These are phyloP conservation scores for Penicillium sp. DNA, from an alignment of 2,329 filamentous ascomycete species.

Conservation along the genomic window DNA sequence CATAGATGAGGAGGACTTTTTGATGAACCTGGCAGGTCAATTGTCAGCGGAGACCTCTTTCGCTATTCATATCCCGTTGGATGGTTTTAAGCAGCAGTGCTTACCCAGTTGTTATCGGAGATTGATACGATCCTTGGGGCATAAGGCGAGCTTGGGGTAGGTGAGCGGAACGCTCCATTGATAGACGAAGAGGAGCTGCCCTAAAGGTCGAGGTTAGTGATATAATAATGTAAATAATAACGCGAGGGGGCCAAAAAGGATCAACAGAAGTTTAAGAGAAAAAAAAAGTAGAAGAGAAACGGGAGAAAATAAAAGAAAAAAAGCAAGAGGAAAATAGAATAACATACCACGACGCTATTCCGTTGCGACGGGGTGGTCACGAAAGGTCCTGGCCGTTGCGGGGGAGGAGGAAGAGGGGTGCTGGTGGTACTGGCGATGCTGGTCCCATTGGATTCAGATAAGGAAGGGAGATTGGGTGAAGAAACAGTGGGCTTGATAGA, in stretches of 20 bases:
- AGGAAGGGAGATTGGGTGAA: conserved; percentile 61
- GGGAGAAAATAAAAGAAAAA: background rate
- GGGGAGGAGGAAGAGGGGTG: conserved; percentile 46
- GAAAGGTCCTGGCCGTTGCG: conserved; percentile 51
- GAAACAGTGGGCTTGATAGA: conserved; percentile 69
- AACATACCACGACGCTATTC: conserved; percentile 48
- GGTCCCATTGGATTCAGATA: conserved; percentile 56
- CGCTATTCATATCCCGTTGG: too few species aligned
- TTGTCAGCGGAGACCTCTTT: conserved; percentile 10
- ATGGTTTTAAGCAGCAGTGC: conserved; percentile 35
- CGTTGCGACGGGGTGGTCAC: conserved; percentile 42
- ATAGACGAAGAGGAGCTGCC: conserved; percentile 38
- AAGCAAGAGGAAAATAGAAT: background rate
- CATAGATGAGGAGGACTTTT: conserved; percentile 81
- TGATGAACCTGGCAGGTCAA: conserved; percentile 75
- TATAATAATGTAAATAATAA: too few species aligned
- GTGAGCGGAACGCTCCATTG: conserved; percentile 51
- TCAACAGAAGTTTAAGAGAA: conserved; percentile 8
- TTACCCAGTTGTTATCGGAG: conserved; percentile 81
- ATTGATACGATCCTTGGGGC: conserved; percentile 80
- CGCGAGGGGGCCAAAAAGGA: too few species aligned
- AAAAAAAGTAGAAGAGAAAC: background rate
- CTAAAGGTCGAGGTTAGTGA: conserved; percentile 24
- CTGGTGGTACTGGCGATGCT: conserved; percentile 27
- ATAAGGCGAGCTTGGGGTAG: conserved; percentile 72